Evolutionary conservation across 768 basidiomycete species (phyloP).

Genomic region (Clathrus columnatus): DNA sequence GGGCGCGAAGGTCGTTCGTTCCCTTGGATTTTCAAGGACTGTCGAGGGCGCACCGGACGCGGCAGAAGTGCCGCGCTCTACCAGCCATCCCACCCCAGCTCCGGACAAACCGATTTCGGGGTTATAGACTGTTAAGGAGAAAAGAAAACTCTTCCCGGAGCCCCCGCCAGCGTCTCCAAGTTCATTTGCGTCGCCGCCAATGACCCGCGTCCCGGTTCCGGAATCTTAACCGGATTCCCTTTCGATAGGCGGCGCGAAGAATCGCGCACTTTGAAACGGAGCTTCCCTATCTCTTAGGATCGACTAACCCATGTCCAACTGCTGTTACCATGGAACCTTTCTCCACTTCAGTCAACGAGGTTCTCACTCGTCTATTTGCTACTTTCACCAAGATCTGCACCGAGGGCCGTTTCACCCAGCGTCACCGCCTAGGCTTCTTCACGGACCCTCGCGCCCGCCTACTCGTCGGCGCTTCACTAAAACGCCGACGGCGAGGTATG

Average conservation of each 20-base stretch:
- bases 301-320: constrained; percentile 81
- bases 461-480: constrained; percentile 54
- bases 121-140: constrained; percentile 55
- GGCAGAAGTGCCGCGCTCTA: no score
- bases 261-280: constrained; percentile 62
- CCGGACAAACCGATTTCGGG: constrained; percentile 69
- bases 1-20: constrained; percentile 60
- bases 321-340: no score
- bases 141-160: constrained; percentile 31
- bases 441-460: constrained; percentile 66
- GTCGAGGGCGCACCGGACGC: constrained; percentile 65
- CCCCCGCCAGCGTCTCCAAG: constrained; percentile 40
- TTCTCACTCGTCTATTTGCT: no score
- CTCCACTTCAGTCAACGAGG: no score
- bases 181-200: constrained; percentile 64
- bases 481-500: constrained; percentile 69
- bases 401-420: no score
- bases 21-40: constrained; percentile 78
- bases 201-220: constrained; percentile 66
- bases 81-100: no score
- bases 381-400: no score
- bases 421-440: no score
- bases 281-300: constrained; percentile 73
- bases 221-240: constrained; percentile 75
- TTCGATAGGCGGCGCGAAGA: constrained; percentile 60